Evolutionary conservation across 768 basidiomycete species (phyloP).

Genomic region (Ramaria rubella): DNA sequence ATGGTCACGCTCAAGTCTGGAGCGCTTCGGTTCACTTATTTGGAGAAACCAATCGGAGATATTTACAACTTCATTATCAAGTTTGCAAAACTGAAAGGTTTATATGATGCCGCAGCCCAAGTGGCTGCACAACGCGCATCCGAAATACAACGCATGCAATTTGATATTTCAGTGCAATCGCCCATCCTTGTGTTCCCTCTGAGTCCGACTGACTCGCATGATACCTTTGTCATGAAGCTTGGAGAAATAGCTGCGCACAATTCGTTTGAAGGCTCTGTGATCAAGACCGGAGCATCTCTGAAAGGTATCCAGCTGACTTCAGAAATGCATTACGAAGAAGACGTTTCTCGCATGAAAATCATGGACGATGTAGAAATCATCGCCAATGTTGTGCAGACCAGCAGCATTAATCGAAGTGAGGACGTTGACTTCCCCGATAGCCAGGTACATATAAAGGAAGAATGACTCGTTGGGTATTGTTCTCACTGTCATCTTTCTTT

Average conservation of each 20-base stretch:
- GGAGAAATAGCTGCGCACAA: slow-evolving; percentile 88
- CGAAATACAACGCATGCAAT: slow-evolving; percentile 92
- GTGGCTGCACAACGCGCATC: slow-evolving; percentile 88
- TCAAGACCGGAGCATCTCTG: slow-evolving; percentile 67
- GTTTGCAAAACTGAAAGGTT: slow-evolving; percentile 83
- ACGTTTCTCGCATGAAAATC: slow-evolving; percentile 63
- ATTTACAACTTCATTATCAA: slow-evolving; percentile 79
- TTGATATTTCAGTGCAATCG: slow-evolving; percentile 82
- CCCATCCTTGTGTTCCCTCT: slow-evolving; percentile 89
- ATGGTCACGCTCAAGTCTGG: slow-evolving; percentile 77
- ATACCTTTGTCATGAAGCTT: slow-evolving; percentile 73
- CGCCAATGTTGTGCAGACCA: slow-evolving; percentile 60
- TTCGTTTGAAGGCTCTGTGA: slow-evolving; percentile 48
- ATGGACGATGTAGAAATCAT: slow-evolving; percentile 83
- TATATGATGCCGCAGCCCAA: slow-evolving; percentile 91
- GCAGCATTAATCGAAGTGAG: slow-evolving; percentile 43
- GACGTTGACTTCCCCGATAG: slow-evolving; percentile 60
- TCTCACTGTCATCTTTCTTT: slow-evolving; percentile 8
- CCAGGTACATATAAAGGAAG: slow-evolving; percentile 43
- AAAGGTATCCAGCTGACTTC: slow-evolving; percentile 81
- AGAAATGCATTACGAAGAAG: slow-evolving; percentile 43
- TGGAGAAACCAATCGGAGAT: slow-evolving; percentile 85
- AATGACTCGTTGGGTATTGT: too few relatives aligned
- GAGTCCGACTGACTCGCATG: slow-evolving; percentile 50
- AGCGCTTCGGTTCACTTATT: slow-evolving; percentile 82